phyloP scores from a whole-genome alignment of 148 eudicot species.

The Fallopia convolvulus region DNA sequence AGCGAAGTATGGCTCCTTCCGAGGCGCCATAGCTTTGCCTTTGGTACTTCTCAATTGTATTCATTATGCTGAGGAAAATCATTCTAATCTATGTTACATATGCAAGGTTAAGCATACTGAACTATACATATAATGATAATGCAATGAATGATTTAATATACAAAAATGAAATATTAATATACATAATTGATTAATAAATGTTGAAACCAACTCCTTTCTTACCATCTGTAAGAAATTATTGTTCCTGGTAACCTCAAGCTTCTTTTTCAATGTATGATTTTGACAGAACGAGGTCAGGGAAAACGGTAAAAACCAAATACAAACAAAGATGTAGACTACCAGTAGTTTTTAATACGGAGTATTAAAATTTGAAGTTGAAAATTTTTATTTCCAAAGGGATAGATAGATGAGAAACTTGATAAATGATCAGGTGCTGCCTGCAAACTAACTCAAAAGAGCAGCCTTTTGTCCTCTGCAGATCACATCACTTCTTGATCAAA shows the following conservation, averaged over 20 bases:
- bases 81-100: too few species aligned
- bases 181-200: too few species aligned
- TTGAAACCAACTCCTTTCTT: too few species aligned
- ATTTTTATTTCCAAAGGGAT: not conserved
- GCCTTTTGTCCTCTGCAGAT: conserved; percentile 25
- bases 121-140: too few species aligned
- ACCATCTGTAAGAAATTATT: too few species aligned
- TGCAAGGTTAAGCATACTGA: too few species aligned
- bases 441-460: conserved; percentile 18
- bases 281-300: too few species aligned
- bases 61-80: not conserved
- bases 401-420: not conserved
- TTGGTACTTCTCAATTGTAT: conserved; percentile 44
- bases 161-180: too few species aligned
- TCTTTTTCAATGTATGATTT: too few species aligned
- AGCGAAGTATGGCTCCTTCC: conserved; percentile 28
- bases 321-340: not conserved
- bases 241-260: too few species aligned
- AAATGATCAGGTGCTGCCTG: not conserved
- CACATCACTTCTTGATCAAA: conserved; percentile 25
- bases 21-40: conserved; percentile 49
- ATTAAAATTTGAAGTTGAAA: not conserved
- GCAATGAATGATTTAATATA: too few species aligned
- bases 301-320: not conserved
- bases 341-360: not conserved